These are phyloP conservation scores for Amanita thiersii DNA, from an alignment of 768 basidiomycete genomes.

Conservation along the genomic window DNA sequence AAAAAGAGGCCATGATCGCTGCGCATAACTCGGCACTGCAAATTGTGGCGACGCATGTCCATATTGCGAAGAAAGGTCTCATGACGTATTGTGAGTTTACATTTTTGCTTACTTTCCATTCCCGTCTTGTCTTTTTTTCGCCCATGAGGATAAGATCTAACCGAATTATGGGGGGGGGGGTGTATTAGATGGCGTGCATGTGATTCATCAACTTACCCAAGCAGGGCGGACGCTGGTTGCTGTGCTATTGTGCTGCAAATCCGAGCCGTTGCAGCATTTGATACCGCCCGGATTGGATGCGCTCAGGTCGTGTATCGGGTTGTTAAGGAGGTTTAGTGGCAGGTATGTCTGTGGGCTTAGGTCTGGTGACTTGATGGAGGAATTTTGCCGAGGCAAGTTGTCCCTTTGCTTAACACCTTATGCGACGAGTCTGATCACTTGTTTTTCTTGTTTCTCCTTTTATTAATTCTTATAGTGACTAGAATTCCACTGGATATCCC, in stretches of 20 bases:
- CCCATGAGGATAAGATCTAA: slow-evolving; percentile 12
- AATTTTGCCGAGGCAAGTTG: slow-evolving; percentile 79
- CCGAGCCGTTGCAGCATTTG: slow-evolving; percentile 64
- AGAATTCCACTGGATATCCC: slow-evolving; percentile 79
- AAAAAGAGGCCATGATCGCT: slow-evolving; percentile 70
- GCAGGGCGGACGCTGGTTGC: slow-evolving; percentile 88
- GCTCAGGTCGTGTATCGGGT: slow-evolving; percentile 77
- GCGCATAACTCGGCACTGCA: slow-evolving; percentile 74
- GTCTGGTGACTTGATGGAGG: slow-evolving; percentile 90
- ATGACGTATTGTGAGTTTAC: slow-evolving; percentile 86
- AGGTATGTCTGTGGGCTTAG: slow-evolving; percentile 88
- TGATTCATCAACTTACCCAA: slow-evolving; percentile 92
- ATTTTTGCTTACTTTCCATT: slow-evolving; percentile 6
- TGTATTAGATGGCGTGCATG: slow-evolving; percentile 92
- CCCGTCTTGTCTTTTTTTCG: slow-evolving; percentile 8
- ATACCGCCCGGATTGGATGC: slow-evolving; percentile 81
- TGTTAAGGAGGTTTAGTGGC: slow-evolving; percentile 84
- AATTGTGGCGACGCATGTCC: slow-evolving; percentile 75
- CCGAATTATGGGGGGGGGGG: too few relatives aligned
- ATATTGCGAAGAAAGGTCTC: slow-evolving; percentile 78
- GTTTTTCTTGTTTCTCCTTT: slow-evolving; percentile 7
- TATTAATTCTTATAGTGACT: slow-evolving; percentile 42
- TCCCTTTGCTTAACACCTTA: slow-evolving; percentile 2
- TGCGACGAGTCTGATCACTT: slow-evolving; percentile 1
- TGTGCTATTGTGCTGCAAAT: slow-evolving; percentile 80